These are phyloP conservation scores for Colletotrichum lupini DNA, from an alignment of 2,329 filamentous ascomycete species.

Conservation along the genomic window DNA sequence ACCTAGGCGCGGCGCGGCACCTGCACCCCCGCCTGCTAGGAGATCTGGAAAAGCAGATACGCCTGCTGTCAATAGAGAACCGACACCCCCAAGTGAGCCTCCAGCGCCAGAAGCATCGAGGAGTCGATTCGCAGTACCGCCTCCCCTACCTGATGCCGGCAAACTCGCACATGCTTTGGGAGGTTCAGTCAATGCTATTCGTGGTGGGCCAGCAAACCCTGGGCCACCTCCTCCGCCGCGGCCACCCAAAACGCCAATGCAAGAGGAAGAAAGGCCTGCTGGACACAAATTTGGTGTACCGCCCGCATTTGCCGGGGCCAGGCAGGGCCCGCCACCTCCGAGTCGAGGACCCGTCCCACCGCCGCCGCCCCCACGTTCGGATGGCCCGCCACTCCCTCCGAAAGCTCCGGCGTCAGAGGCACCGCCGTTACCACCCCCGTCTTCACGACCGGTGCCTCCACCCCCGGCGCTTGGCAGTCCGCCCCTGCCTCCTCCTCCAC, in stretches of 20 bases:
- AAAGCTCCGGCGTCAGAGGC: conserved; percentile 57
- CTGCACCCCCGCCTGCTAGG: conserved; percentile 69
- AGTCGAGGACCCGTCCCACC: conserved; percentile 78
- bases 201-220: conserved; percentile 44
- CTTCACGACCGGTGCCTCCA: conserved; percentile 63
- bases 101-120: conserved; percentile 72
- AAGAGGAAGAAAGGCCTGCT: conserved; percentile 68
- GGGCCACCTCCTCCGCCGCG: conserved; percentile 76
- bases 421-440: conserved; percentile 63
- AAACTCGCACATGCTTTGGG: conserved; percentile 75
- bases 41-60: conserved; percentile 65
- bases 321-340: conserved; percentile 79
- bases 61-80: conserved; percentile 49
- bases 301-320: conserved; percentile 78
- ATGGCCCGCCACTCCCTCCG: conserved; percentile 57
- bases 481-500: conserved; percentile 52
- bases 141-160: conserved; percentile 89
- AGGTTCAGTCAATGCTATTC: conserved; percentile 48
- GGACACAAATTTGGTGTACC: conserved; percentile 78
- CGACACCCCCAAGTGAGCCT: conserved; percentile 75
- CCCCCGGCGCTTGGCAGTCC: conserved; percentile 57
- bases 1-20: conserved; percentile 55
- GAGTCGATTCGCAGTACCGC: conserved; percentile 65
- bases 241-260: conserved; percentile 77
- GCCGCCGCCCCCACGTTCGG: conserved; percentile 66